Evolutionary conservation across 306 rosid species (phyloP), one percentile per base, ranked within the genome.

Genomic region (Nissolia schottii): DNA sequence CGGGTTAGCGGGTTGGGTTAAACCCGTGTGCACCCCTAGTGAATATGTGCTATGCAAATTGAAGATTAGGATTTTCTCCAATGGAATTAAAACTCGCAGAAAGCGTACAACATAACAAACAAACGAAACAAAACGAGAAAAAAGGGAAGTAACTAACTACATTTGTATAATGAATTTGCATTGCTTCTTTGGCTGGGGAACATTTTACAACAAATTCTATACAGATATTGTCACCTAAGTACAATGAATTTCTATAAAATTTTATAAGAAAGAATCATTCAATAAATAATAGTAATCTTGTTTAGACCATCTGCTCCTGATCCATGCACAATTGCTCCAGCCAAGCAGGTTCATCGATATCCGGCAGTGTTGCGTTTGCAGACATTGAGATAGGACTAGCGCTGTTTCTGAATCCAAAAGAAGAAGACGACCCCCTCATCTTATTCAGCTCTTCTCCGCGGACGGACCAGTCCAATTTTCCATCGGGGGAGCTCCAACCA

Each of bases 401-500:
- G 6, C 45, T 70, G 80, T 80, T 79, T 69, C 86, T 79, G 11
- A 82, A 45, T 53, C 92, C 92, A 48, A 88, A 86, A 31, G 98
- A 92, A 76, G 89, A 81, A 6, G 98, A 88, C 31, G 98, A 88
- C 31, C 88, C 90, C 31, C 80, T 84, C 81, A 85, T 69, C 81
- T 88, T 87, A 63, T 74, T 85, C 58, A 88, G 77, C 72, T 92
- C 95, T 19, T 90, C 87, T 6, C 88, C 85, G 16, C 74, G 77
- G 4, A 90, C 37, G 45, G 83, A 81, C 96, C 98, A 90, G 64
- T 90, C 93, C 64, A 87, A 55, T 78, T 81, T 93, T 0, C 96
- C 96, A 63, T 80, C 83, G 3, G 96, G 90, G 11, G 96, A 88
- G 11, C 88, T 87, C 98, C 96, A 93, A 27, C 76, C 85, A 2